phyloP scores from a whole-genome alignment of 1,284 basidiomycete genomes.

The Austroboletus niveus region DNA sequence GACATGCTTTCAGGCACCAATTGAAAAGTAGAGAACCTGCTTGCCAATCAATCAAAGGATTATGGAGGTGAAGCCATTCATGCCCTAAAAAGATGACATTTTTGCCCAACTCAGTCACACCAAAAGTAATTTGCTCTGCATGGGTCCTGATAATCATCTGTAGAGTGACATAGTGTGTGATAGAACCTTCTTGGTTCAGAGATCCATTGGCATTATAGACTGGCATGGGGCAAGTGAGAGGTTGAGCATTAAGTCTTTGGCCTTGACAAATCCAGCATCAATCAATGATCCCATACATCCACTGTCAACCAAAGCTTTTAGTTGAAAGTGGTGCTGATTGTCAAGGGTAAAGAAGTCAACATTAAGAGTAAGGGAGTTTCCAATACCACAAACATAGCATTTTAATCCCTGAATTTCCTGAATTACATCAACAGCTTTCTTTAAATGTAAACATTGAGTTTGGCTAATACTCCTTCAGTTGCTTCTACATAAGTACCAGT shows the following conservation, averaged over 20 bases:
- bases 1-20: no score
- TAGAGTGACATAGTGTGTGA: conserved; percentile 3
- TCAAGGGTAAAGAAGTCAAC: background rate
- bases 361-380: background rate
- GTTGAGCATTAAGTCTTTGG: conserved; percentile 4
- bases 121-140: background rate
- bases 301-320: conserved; percentile 4
- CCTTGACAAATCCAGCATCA: no score
- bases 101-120: background rate
- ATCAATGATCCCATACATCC: no score
- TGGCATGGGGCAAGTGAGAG: no score
- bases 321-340: background rate
- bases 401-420: no score
- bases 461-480: background rate
- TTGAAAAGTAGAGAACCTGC: conserved; percentile 5
- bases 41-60: conserved; percentile 24
- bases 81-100: conserved; percentile 7
- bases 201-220: no score
- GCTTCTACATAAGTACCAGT: background rate
- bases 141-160: background rate
- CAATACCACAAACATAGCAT: no score
- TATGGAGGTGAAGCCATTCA: conserved; percentile 24
- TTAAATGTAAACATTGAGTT: background rate
- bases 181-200: no score
- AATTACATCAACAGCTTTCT: background rate